Evolutionary conservation across 345 rosid genomes (phyloP), one percentile per base, ranked within the genome.

Genomic region (Erodium maritimum): DNA sequence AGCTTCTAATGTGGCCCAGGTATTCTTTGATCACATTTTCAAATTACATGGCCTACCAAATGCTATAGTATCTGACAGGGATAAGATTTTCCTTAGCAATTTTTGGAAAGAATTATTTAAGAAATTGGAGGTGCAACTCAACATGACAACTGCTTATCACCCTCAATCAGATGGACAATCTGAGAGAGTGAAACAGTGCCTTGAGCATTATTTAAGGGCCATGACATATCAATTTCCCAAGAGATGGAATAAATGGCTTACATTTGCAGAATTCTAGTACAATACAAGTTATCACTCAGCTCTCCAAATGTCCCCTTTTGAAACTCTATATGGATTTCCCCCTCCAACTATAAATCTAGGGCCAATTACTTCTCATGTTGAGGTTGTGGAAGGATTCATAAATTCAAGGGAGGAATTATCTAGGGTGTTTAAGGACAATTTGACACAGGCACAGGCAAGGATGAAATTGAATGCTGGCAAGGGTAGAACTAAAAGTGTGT

Each of bases 61-160:
- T 1, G 18, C 2, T 14, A 58, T 58, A 1, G 7, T 29, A 11
- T 24, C 21, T 25, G 2, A 34, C 17, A 4, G 14, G 19, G 50
- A 58, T 5, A n/a, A 42, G 8, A 19, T 29, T 0, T 58, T 58
- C 7, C 0, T 33, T 0, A 58, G 61, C 5, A 5, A 17, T 0
- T 25, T 58, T 34, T 58, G 51, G 61, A 2, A 58, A 17, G 51
- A 58, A 7, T 33, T 58, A 2, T 58, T 58, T 16, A 17, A 21
- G 14, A 7, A 13, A 1, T 6, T 13, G 10, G 60, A 37, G 4
- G 21, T 6, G 9, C 5, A 0, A 1, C 21, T 57, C 12, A 8
- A 23, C 1, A 1, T 13, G 19, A 12, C 9, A 34, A 57, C 17
- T 16, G 17, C 45, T 5, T 19, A 13, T 19, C 23, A 55, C 6